Evolutionary conservation across 768 basidiomycete genomes (phyloP), one percentile per base, ranked within the genome.

Genomic region (Termitomyces sp.): DNA sequence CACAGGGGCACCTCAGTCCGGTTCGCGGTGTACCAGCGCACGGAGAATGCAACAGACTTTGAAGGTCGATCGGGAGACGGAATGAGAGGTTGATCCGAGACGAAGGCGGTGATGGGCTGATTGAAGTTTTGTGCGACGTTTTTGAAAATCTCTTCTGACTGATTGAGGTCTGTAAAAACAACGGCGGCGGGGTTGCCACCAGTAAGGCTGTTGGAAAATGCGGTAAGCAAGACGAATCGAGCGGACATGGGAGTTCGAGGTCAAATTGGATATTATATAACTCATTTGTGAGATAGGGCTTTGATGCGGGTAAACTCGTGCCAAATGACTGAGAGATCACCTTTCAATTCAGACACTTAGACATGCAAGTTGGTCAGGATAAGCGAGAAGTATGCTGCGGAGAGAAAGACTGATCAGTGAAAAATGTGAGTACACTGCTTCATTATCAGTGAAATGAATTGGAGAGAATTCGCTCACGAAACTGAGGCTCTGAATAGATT

Each of bases 151-250:
- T 69, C 68, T 0, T 58, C 55, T 9, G 74, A 57, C 6, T 61
- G 55, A 32, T 62, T 50, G 2, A 64, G 54, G 51, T 75, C 70
- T 7, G 73, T 59, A 56, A 77, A 70, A 49, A 77, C 64, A 38
- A 78, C 64, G 6, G 66, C 69, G 3, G 78, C 77, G 0, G 78
- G 77, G 58, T 79, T 80, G 0, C 79, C 77, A 2, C 68, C 66
- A 63, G 76, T 68, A 54, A 74, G 49, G 55, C 70, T 58, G 51
- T 62, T 62, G 54, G 82, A 58, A 65, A 80, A 72, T 54, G 82
- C 78, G 45, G 80, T 67, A 56, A 75, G 58, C 38, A 78, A 51
- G 41, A 66, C 63, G 65, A 75, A 76, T 28, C 19, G 22, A 37
- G 37, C 53, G 12, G 35, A 26, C 45, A 54, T 54, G 26, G 7